Conservation (phyloP, 2,329 filamentous ascomycete species). For the Colletotrichum sp. region DNA sequence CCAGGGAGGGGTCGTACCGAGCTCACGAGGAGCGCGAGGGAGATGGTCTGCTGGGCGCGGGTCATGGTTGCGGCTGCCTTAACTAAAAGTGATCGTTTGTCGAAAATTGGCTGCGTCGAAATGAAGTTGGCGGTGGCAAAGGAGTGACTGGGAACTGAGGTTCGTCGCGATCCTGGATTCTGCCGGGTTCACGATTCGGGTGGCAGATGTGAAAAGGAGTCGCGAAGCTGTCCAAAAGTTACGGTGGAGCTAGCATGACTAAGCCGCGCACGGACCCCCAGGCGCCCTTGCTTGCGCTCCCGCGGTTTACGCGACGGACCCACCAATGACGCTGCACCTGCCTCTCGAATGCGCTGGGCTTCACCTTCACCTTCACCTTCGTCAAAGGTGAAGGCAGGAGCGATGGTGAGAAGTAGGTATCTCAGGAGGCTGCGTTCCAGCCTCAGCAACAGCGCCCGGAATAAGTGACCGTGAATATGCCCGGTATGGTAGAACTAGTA, state of each 20-base stretch:
- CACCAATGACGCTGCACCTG: not conserved
- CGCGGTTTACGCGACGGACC: not conserved
- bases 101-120: not conserved
- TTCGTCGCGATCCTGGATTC: not conserved
- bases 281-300: not conserved
- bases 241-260: not conserved
- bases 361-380: not conserved
- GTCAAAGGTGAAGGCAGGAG: not conserved
- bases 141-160: conserved; percentile 15
- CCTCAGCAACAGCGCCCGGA: not conserved
- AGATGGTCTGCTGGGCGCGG: conserved; percentile 91
- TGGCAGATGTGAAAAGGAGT: conserved; percentile 20
- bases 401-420: not conserved
- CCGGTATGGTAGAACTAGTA: not conserved
- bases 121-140: not conserved
- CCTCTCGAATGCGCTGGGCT: not conserved
- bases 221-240: conserved; percentile 21
- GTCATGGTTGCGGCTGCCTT: conserved; percentile 69
- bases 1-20: conserved; percentile 65
- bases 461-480: not conserved
- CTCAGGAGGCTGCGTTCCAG: not conserved
- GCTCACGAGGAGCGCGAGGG: conserved; percentile 83
- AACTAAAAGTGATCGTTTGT: too few relatives aligned
- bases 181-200: not conserved
- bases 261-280: not conserved